These are phyloP conservation scores for Komagataella populi DNA, from an alignment of 805 yeast genomes.

Conservation along the genomic window DNA sequence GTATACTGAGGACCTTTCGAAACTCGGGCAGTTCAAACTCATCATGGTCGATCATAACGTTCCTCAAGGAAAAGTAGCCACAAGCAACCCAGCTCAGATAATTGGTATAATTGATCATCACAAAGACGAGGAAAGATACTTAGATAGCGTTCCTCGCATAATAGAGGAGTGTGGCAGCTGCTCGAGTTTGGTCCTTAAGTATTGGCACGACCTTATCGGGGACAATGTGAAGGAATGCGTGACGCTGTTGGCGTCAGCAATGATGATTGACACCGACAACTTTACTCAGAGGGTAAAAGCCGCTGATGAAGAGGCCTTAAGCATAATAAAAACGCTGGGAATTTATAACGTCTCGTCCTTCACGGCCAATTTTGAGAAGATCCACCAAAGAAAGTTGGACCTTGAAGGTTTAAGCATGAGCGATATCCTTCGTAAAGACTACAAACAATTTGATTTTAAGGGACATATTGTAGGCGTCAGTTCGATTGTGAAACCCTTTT, in stretches of 20 bases:
- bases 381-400: constrained; percentile 44
- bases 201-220: constrained; percentile 28
- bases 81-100: constrained; percentile 19
- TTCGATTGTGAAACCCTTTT: constrained; percentile 52
- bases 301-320: constrained; percentile 34
- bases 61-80: constrained; percentile 35
- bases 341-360: constrained; percentile 7
- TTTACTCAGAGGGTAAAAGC: constrained; percentile 49
- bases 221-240: constrained; percentile 6
- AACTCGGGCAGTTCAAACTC: constrained; percentile 20
- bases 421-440: constrained; percentile 73
- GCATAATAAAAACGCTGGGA: constrained; percentile 19
- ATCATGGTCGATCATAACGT: constrained; percentile 77
- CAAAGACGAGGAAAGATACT: constrained; percentile 44
- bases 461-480: constrained; percentile 53
- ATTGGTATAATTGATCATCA: constrained; percentile 79
- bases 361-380: constrained; percentile 11
- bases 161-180: constrained; percentile 65
- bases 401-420: constrained; percentile 41
- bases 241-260: constrained; percentile 36
- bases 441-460: constrained; percentile 48
- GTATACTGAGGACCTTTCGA: constrained; percentile 55
- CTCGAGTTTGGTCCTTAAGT: constrained; percentile 54
- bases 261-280: constrained; percentile 64
- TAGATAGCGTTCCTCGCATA: constrained; percentile 45